Conservation (phyloP, 352 stramenopile genomes). For the Pythium dissimile region DNA sequence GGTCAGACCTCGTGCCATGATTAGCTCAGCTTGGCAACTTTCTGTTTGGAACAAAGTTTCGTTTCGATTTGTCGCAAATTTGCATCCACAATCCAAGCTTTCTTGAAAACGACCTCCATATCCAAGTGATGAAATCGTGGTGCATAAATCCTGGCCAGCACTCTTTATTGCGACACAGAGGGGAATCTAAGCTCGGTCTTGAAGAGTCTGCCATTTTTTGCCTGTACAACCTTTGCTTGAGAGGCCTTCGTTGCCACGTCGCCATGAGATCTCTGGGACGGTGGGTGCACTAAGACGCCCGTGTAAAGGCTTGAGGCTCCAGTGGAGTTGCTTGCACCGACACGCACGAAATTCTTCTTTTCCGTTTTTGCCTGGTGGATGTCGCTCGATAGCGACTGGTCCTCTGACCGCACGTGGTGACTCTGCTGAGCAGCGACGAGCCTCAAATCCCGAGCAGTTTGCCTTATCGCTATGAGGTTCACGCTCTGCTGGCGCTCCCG, state of each 20-base stretch:
- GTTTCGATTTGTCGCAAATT: no score
- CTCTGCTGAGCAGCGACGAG: constrained; percentile 1
- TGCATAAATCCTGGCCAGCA: no score
- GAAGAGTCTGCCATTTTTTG: constrained; percentile 17
- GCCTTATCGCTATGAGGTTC: constrained; percentile 5
- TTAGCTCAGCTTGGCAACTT: no score
- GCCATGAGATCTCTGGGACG: not conserved
- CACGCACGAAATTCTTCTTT: constrained; percentile 18
- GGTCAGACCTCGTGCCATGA: no score
- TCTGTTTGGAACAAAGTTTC: no score
- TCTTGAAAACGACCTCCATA: no score
- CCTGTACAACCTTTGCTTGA: constrained; percentile 5
- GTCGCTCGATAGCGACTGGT: constrained; percentile 17
- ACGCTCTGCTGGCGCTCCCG: constrained; percentile 14
- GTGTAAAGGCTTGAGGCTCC: constrained; percentile 13
- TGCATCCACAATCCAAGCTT: no score
- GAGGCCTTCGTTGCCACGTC: not conserved
- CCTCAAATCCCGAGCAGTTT: not conserved
- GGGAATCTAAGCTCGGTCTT: constrained; percentile 26
- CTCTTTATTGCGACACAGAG: not conserved
- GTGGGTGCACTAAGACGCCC: constrained; percentile 8
- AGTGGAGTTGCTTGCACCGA: not conserved
- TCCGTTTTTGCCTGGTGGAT: constrained; percentile 6
- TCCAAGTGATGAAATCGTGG: no score
- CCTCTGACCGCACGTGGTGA: constrained; percentile 2